phyloP scores from a whole-genome alignment of 2,329 filamentous ascomycete species.

The Alternaria sp. region DNA sequence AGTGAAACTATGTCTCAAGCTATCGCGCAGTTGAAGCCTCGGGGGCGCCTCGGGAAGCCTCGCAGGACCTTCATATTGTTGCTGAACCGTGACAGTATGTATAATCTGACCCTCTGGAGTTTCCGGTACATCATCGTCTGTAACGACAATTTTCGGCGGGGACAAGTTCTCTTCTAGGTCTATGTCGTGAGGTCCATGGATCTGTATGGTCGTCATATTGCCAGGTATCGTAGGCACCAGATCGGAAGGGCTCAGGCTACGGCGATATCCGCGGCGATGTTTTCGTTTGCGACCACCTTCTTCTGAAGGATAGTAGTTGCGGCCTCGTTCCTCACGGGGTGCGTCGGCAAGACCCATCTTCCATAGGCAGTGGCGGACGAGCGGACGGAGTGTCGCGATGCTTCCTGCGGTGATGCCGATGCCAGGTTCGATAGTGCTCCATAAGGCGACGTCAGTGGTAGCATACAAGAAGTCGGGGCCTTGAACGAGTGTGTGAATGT shows the following conservation, averaged over 20 bases:
- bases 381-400: conserved; percentile 57
- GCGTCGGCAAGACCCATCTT: conserved; percentile 26
- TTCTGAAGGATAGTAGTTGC: conserved; percentile 8
- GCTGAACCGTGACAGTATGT: conserved; percentile 25
- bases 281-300: conserved; percentile 16
- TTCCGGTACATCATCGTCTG: background rate
- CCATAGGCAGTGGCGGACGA: conserved; percentile 48
- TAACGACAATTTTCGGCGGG: background rate
- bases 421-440: conserved; percentile 43
- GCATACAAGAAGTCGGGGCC: conserved; percentile 50
- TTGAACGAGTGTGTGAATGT: conserved; percentile 48
- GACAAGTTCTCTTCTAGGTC: background rate
- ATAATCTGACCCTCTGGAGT: conserved; percentile 17
- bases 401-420: conserved; percentile 55
- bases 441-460: conserved; percentile 53
- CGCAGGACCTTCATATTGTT: conserved; percentile 23
- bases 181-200: conserved; percentile 9
- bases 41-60: conserved; percentile 16
- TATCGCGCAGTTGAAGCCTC: conserved; percentile 26
- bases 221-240: conserved; percentile 19
- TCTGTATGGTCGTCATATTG: conserved; percentile 17
- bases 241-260: conserved; percentile 26
- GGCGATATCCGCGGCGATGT: conserved; percentile 27
- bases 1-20: conserved; percentile 29
- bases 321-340: conserved; percentile 18